These are phyloP conservation scores for Botryotinia calthae DNA, from an alignment of 2,329 filamentous ascomycete genomes.

Conservation along the genomic window DNA sequence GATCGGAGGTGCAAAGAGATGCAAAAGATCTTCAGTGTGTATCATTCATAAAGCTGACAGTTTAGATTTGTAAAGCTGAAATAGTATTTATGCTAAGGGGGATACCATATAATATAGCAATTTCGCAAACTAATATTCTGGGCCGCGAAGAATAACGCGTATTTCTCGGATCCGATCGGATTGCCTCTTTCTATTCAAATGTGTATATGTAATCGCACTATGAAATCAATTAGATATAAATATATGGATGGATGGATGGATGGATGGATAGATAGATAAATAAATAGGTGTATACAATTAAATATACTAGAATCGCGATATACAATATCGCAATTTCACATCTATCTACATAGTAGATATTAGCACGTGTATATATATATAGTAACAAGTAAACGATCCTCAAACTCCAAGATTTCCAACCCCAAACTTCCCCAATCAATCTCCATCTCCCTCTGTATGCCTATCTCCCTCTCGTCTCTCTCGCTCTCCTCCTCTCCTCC, in stretches of 20 bases:
- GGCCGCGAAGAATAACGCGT: too few relatives aligned
- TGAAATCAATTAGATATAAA: neutral
- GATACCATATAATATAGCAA: too few relatives aligned
- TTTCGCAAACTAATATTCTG: too few relatives aligned
- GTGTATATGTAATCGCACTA: neutral
- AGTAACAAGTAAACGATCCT: neutral
- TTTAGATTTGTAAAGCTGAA: too few relatives aligned
- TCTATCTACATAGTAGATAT: neutral
- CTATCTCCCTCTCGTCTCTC: neutral
- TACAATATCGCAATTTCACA: neutral
- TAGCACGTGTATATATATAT: neutral
- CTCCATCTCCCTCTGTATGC: too few relatives aligned
- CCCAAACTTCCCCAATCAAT: neutral
- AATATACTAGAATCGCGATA: neutral
- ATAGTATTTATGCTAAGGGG: too few relatives aligned
- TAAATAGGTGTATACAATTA: neutral
- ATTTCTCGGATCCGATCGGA: too few relatives aligned
- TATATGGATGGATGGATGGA: neutral
- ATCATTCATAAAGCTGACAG: too few relatives aligned
- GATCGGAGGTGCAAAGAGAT: too few relatives aligned
- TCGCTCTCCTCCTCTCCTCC: conserved; percentile 20
- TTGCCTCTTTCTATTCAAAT: neutral
- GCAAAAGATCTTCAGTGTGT: too few relatives aligned
- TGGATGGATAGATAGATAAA: neutral
- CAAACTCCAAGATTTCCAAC: neutral